Conservation (phyloP, 2,329 filamentous ascomycete species). For the Elsinoe australis region DNA sequence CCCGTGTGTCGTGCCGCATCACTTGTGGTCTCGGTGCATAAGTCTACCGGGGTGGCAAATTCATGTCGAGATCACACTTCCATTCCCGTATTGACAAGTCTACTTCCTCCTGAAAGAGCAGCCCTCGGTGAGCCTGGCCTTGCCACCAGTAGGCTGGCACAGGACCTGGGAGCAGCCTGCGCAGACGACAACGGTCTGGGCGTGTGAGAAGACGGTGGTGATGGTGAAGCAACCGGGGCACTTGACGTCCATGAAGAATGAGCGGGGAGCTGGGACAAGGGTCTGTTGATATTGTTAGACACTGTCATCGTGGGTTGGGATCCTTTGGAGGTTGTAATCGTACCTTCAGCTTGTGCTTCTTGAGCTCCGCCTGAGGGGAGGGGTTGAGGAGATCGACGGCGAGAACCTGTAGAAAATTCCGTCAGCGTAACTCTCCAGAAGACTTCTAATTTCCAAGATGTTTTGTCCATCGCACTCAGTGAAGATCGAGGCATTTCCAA, state of each 20-base stretch:
- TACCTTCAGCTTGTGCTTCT: conserved; percentile 99
- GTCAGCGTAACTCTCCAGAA: conserved; percentile 24
- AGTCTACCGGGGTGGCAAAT: conserved; percentile 14
- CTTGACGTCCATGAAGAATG: conserved; percentile 99
- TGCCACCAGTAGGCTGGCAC: conserved; percentile 98
- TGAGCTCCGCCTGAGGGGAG: conserved; percentile 90
- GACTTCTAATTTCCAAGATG: too few species aligned
- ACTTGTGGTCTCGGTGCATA: conserved; percentile 20
- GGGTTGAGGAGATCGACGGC: conserved; percentile 99
- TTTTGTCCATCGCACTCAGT: not conserved
- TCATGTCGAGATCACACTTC: conserved; percentile 17
- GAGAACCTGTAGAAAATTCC: conserved; percentile 67
- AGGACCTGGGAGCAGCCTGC: conserved; percentile 98
- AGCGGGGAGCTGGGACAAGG: conserved; percentile 91
- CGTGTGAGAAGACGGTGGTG: conserved; percentile 99
- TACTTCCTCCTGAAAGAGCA: conserved; percentile 99
- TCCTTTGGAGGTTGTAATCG: conserved; percentile 26
- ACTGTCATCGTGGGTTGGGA: conserved; percentile 2
- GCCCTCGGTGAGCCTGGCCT: conserved; percentile 97
- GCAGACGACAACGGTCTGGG: conserved; percentile 99
- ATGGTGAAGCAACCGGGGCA: conserved; percentile 99
- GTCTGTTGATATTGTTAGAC: conserved; percentile 23
- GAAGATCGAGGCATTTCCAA: too few species aligned
- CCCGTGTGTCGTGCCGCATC: conserved; percentile 20
- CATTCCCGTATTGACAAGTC: conserved; percentile 40